phyloP scores from a whole-genome alignment of 371 early-diverging fungal genomes.

The Rhizomucor miehei region DNA sequence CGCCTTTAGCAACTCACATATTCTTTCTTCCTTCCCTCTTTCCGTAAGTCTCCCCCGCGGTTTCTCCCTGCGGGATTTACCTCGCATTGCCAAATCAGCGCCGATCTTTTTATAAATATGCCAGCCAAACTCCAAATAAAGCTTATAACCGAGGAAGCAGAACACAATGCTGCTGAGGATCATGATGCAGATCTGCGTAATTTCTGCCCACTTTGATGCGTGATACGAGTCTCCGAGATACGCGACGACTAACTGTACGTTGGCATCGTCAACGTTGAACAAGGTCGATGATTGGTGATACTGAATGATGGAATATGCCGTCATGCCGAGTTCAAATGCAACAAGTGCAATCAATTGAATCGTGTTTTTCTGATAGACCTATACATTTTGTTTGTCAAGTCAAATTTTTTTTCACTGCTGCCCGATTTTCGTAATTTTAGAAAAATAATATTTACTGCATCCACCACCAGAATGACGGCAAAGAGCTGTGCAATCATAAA shows the following conservation, averaged over 20 bases:
- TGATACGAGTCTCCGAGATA: slow-evolving; percentile 30
- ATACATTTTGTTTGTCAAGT: too few relatives aligned
- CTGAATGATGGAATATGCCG: slow-evolving; percentile 44
- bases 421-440: background rate
- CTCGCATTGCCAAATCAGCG: slow-evolving; percentile 82
- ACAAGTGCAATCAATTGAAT: slow-evolving; percentile 50
- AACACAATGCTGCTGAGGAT: slow-evolving; percentile 28
- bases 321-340: slow-evolving; percentile 47
- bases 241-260: slow-evolving; percentile 15
- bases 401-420: background rate
- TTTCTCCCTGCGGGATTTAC: slow-evolving; percentile 36
- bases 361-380: slow-evolving; percentile 50
- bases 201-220: slow-evolving; percentile 46
- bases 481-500: slow-evolving; percentile 50
- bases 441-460: slow-evolving; percentile 33
- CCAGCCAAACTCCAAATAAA: slow-evolving; percentile 66
- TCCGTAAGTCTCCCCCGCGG: background rate
- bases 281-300: slow-evolving; percentile 43
- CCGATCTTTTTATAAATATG: slow-evolving; percentile 93
- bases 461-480: slow-evolving; percentile 35
- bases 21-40: background rate
- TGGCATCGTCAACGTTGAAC: slow-evolving; percentile 27
- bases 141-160: slow-evolving; percentile 41
- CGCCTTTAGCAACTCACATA: background rate
- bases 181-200: slow-evolving; percentile 44